These are phyloP conservation scores for Abrus precatorius DNA, from an alignment of 306 rosid species.

Conservation along the genomic window DNA sequence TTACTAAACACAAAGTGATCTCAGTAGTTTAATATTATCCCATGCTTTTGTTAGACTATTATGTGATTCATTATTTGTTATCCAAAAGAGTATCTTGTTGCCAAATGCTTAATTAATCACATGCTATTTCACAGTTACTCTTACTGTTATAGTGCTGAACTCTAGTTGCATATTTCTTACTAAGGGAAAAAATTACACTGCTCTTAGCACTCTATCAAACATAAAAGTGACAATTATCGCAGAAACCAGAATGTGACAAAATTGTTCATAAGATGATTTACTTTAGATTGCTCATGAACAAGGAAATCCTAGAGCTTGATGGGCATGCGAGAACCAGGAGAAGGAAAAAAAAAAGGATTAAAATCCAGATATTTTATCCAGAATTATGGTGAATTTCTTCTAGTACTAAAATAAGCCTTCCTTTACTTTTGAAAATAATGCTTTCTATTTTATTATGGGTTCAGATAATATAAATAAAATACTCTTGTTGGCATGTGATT, in stretches of 20 bases:
- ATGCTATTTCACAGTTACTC: conserved; percentile 24
- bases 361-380: conserved; percentile 18
- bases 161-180: neutral
- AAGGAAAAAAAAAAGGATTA: neutral
- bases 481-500: conserved; percentile 8
- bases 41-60: conserved; percentile 25
- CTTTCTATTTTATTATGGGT: conserved; percentile 25
- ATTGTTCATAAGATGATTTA: conserved; percentile 25
- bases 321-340: neutral
- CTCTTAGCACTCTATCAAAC: conserved; percentile 11
- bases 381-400: conserved; percentile 2
- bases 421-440: neutral
- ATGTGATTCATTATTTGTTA: conserved; percentile 15
- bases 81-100: conserved; percentile 17
- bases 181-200: conserved; percentile 6
- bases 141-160: conserved; percentile 29
- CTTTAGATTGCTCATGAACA: conserved; percentile 33
- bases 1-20: conserved; percentile 14
- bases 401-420: neutral
- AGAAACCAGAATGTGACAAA: conserved; percentile 24
- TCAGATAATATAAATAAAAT: conserved; percentile 38
- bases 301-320: conserved; percentile 31
- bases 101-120: conserved; percentile 28
- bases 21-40: conserved; percentile 16
- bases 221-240: conserved; percentile 22